Conservation (phyloP, 2,329 filamentous ascomycete species). For the Cytospora mali region DNA sequence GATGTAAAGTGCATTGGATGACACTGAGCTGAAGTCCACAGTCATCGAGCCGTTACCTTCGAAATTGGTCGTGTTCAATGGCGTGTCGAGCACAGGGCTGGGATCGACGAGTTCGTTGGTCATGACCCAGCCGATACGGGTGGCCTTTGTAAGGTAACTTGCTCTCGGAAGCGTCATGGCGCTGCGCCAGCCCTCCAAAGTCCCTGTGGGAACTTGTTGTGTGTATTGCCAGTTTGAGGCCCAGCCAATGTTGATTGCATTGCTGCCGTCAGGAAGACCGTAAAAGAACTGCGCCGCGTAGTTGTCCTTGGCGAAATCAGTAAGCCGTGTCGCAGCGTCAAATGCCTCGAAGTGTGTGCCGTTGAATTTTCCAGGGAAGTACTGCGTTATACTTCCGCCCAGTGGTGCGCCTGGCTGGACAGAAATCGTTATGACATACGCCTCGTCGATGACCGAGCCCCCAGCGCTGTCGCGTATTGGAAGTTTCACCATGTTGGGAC, state of each 20-base stretch:
- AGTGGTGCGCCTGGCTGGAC: constrained; percentile 61
- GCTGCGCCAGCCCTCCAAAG: constrained; percentile 54
- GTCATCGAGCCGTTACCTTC: constrained; percentile 52
- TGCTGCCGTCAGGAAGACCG: constrained; percentile 41
- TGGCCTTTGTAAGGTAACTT: constrained; percentile 54
- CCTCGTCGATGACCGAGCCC: constrained; percentile 38
- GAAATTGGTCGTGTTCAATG: constrained; percentile 46
- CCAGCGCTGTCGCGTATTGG: constrained; percentile 42
- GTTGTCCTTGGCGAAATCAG: constrained; percentile 55
- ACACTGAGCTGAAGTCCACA: constrained; percentile 53
- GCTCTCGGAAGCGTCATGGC: constrained; percentile 55
- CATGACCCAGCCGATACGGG: constrained; percentile 54
- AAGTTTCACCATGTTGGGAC: constrained; percentile 62
- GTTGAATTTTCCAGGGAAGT: constrained; percentile 63
- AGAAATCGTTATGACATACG: constrained; percentile 52
- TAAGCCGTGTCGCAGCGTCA: constrained; percentile 45
- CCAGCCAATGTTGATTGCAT: constrained; percentile 56
- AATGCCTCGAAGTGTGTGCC: constrained; percentile 60
- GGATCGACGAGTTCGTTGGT: constrained; percentile 54
- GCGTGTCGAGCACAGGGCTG: constrained; percentile 47
- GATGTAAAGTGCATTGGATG: constrained; percentile 56
- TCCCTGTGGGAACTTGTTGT: constrained; percentile 54
- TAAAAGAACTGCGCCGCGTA: constrained; percentile 62
- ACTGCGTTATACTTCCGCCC: constrained; percentile 58
- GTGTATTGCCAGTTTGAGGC: constrained; percentile 64